Evolutionary conservation across 192 early-diverging fungal genomes (phyloP), one percentile per base, ranked within the genome.

Genomic region (Linnemannia elongata): DNA sequence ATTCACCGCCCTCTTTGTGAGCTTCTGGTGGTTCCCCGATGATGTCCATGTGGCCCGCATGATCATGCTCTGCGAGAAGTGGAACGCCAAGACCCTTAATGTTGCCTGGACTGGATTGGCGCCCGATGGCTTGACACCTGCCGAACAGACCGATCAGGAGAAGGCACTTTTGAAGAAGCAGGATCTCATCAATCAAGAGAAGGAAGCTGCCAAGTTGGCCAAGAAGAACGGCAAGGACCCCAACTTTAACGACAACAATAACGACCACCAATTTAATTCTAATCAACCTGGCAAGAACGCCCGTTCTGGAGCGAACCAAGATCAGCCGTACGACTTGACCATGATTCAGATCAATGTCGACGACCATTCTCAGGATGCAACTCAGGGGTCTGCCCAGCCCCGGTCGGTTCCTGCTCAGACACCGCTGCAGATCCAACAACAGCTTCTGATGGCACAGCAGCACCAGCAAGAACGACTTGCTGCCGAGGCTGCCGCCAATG

Each of bases 21-120:
- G 90, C 79, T 92, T 92, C 77, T 92, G 93, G 85, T 92, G 90
- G 88, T 88, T 86, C 42, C 95, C 95, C 4, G 90, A 92, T 75
- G 94, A 94, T 60, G 85, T 94, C 13, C 93, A 95, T 72, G 91
- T 93, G n/a, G 90, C 92, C 36, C 90, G 93, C 6, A 93, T 94
- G 75, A 87, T 91, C 75, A 89, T 82, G 80, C 76, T 80, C 41
- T 30, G 66, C 33, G 89, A 89, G 52, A 88, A 80, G 47, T 35
- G 78, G 27, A 74, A 78, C 5, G 85, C 85, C 33, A 81, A 69
- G 24, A 72, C 69, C 6, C 10, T 75, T 20, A 73, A 78, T n/a
- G 76, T 78, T 12, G 70, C 39, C 10, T 87, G 85, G 85, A 81
- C 85, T 9, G 85, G 85, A 35, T 30, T 87, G 22, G 85, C 74